Base-by-base conservation (phyloP, 2,329 filamentous ascomycete species). In the Alternaria postmessia region DNA sequence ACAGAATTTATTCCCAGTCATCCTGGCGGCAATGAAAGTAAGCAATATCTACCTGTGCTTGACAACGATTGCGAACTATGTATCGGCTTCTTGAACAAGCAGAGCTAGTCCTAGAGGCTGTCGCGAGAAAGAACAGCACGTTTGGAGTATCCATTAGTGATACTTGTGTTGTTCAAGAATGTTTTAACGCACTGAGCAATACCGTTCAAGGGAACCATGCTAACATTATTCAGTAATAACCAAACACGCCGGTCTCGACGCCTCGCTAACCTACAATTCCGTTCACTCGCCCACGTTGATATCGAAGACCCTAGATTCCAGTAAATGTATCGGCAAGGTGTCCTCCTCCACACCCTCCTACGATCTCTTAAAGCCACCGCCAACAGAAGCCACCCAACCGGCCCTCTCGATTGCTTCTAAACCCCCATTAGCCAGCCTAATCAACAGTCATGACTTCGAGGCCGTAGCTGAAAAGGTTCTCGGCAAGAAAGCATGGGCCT, bases 1-100 rank as follows among this genome's bases (percentile, higher is more conserved):
- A 88, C 86, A 7, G 81, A 85, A 8, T 91, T 91, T 70, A 81
- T 86, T 3, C 82, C 83, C 7, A 79, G 85, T 41, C 86, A 88
- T 74, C 86, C 86, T 11, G 86, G 87, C 7, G 86, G 86, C 12
- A 75, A 84, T 18, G 61, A 66, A 11, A 57, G 65, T 66, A 53
- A 24, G 65, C 41, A 7, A 18, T 46, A 18, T 3, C 24, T 28
- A 6, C 32, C 14, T 11, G 30, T 18, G 30, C 9, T 28, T 57
- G 7, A 12, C 5, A 7, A 24, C 7, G 39, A 16, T 5, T 1
- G 20, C 12, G 39, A 14, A 41, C 5, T 0, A 20, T 39, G n/a
- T 20, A 0, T 39, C 14, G 34, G 34, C 34, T 38, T 38, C 16
- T 38, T n/a, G 7, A 8, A 38, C 3, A 16, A 14, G 16, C 34